These are phyloP conservation scores for Lepiota venenata DNA, from an alignment of 768 basidiomycete species.

Conservation along the genomic window DNA sequence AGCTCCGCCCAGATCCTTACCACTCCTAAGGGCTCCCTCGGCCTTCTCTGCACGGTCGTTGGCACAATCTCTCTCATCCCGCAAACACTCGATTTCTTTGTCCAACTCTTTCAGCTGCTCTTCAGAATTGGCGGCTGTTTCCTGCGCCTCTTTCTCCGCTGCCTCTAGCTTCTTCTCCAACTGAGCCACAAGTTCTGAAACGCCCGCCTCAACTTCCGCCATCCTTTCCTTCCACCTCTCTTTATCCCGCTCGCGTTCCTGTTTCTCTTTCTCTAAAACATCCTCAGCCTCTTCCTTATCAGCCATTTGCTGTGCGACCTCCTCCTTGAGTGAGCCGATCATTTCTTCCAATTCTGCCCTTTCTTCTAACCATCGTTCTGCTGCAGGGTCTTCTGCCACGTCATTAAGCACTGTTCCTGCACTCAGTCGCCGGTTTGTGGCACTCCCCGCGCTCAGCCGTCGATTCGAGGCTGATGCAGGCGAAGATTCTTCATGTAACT, in stretches of 20 bases:
- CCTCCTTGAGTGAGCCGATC: conserved; percentile 44
- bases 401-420: conserved; percentile 51
- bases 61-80: conserved; percentile 53
- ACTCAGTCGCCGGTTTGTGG: conserved; percentile 48
- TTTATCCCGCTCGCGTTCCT: conserved; percentile 61
- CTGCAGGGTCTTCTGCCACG: conserved; percentile 58
- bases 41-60: conserved; percentile 61
- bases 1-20: conserved; percentile 66
- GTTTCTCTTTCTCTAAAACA: conserved; percentile 50
- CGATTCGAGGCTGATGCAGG: conserved; percentile 27
- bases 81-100: conserved; percentile 38
- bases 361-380: conserved; percentile 71
- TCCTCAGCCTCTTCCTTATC: conserved; percentile 45
- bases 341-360: conserved; percentile 56
- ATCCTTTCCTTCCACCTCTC: conserved; percentile 70
- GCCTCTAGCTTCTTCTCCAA: conserved; percentile 53
- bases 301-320: conserved; percentile 40
- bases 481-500: conserved; percentile 25
- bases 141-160: conserved; percentile 45
- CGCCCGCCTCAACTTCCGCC: conserved; percentile 67
- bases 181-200: conserved; percentile 61
- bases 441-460: conserved; percentile 35
- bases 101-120: conserved; percentile 43
- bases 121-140: conserved; percentile 34
- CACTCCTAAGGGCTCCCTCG: conserved; percentile 59